Conservation (phyloP, 306 rosid genomes). For the Cucumis hystrix region DNA sequence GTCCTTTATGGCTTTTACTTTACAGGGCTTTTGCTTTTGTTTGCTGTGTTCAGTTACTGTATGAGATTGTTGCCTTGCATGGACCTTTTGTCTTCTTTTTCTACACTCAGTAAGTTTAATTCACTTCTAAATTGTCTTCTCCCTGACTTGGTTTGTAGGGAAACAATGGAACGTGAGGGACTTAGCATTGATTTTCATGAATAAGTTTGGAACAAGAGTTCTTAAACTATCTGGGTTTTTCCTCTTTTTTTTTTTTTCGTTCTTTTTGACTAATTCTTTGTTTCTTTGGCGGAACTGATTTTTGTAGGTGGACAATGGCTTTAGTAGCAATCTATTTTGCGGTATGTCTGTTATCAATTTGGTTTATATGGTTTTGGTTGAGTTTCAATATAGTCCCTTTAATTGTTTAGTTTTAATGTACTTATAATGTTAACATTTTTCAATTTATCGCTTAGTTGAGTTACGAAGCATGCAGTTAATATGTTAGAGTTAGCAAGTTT, state of each 20-base stretch:
- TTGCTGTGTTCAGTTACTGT: background rate
- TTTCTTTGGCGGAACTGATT: slow-evolving; percentile 1
- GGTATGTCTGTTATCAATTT: background rate
- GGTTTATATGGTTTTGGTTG: background rate
- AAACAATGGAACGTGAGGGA: too few species aligned
- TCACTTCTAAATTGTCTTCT: background rate
- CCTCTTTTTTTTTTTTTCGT: too few species aligned
- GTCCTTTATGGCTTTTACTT: slow-evolving; percentile 9
- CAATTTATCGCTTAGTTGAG: background rate
- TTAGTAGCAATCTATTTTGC: slow-evolving; percentile 12
- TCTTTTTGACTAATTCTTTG: background rate
- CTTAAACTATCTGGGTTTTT: background rate
- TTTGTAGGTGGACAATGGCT: slow-evolving; percentile 11
- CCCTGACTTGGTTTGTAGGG: background rate
- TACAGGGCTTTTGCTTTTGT: slow-evolving; percentile 8
- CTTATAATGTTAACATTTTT: background rate
- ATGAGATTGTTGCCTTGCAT: background rate
- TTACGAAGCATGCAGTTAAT: too few species aligned
- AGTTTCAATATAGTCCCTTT: background rate
- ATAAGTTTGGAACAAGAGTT: background rate
- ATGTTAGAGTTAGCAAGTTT: too few species aligned
- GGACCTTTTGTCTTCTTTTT: slow-evolving; percentile 11
- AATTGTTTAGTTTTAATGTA: background rate
- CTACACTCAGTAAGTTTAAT: slow-evolving; percentile 11
- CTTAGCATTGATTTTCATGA: background rate